A percentile compares a stretch with the other conserved stretches of the same genome.
Conservation (phyloP, 257 asterid genomes). For the Lycium ferocissimum region DNA sequence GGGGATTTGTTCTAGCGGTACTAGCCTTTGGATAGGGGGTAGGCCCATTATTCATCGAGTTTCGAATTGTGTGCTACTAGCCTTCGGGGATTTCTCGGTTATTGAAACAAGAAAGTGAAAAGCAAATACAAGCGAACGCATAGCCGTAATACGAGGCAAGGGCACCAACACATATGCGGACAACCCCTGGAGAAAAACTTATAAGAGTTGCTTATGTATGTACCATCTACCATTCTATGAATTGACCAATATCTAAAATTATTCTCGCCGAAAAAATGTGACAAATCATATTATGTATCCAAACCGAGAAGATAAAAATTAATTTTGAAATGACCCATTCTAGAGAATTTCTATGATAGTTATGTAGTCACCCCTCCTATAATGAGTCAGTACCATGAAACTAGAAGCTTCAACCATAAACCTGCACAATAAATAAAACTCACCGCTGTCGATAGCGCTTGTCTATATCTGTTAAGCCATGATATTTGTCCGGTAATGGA, state of each 20-base stretch:
- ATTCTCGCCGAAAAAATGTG: background rate
- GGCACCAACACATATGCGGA: constrained; percentile 1
- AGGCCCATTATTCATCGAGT: background rate
- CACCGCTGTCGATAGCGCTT: constrained; percentile 97
- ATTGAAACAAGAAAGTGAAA: background rate
- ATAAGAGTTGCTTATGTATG: background rate
- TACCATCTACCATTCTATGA: background rate
- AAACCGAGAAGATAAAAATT: background rate
- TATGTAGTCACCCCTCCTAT: background rate
- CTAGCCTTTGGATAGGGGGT: background rate
- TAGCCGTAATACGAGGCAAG: background rate
- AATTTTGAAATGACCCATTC: background rate
- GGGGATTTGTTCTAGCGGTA: background rate
- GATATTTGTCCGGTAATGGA: constrained; percentile 96
- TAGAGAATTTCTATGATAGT: background rate
- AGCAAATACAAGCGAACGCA: background rate
- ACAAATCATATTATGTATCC: background rate
- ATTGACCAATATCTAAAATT: background rate
- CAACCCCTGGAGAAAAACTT: background rate
- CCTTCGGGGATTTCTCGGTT: background rate
- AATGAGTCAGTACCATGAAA: background rate
- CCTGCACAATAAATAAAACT: constrained; percentile 27
- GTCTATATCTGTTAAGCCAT: constrained; percentile 95
- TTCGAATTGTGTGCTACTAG: background rate
- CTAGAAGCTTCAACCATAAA: constrained; percentile 29